Base-by-base conservation (phyloP, 306 rosid genomes). In the Carpinus viminea region DNA sequence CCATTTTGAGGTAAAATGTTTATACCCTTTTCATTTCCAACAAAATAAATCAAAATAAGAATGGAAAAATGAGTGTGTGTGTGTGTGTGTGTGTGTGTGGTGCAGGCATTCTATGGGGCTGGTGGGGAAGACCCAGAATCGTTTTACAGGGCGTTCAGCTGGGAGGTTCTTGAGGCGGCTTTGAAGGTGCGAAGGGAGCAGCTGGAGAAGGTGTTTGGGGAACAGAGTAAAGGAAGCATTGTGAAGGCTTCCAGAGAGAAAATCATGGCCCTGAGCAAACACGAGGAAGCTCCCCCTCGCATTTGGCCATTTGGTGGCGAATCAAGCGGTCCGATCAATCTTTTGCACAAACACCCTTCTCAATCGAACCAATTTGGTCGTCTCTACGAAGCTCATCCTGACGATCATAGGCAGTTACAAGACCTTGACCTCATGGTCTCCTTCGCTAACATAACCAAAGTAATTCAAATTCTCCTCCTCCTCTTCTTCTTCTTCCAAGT, bases 121-220 rank as follows among this genome's bases (percentile, higher is more conserved):
- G 90, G 90, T 12, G 91, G 89, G n/a, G 51, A 80, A 83, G 70
- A 88, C 46, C 90, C 89, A 8, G 90, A 92, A 85, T 86, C 96
- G 51, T 79, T 92, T 54, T 84, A 85, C 87, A 75, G 54, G n/a
- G 83, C 90, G 57, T 93, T 93, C 83, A 85, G 94, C 80, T 80
- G 87, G 82, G 79, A 86, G 46, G 82, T 89, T n/a, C 92, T 93
- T 16, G 78, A 89, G 74, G 87, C 93, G 36, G 88, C 93, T 34
- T 47, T 86, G 11, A 83, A 85, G 83, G 97, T 46, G 2, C 80
- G 76, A 3, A 75, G 50, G 51, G 78, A 62, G 17, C 72, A 45
- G 79, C 64, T 92, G 79, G 68, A 84, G 80, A 82, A 62, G 80
- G 73, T 92, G 4, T 88, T 92, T 8, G 68, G 80, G 55, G 70